Conservation (phyloP, 1,139 yeast species). For the Lodderomyces metapsilosis region DNA sequence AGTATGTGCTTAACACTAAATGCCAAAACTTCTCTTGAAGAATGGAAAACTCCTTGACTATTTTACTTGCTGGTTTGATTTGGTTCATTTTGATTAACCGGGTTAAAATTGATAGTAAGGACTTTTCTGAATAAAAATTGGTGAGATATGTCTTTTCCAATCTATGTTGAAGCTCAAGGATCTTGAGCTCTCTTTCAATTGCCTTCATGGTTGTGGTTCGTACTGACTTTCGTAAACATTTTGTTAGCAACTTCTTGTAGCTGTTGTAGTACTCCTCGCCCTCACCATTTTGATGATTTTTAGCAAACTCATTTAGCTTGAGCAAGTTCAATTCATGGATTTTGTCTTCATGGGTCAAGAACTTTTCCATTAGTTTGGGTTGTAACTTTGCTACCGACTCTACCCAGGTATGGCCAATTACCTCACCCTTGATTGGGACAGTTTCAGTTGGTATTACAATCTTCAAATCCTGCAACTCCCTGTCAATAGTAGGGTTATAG, state of each 20-base stretch:
- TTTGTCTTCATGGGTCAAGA: constrained; percentile 35
- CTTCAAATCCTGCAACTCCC: constrained; percentile 13
- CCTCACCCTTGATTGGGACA: constrained; percentile 35
- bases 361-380: constrained; percentile 26
- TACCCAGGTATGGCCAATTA: constrained; percentile 45
- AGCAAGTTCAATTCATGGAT: constrained; percentile 22
- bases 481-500: neutral
- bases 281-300: constrained; percentile 8
- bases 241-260: constrained; percentile 26
- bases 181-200: constrained; percentile 50
- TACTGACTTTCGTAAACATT: constrained; percentile 21
- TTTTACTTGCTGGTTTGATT: constrained; percentile 51
- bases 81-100: constrained; percentile 60
- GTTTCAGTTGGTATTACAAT: constrained; percentile 15
- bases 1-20: constrained; percentile 55
- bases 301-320: constrained; percentile 20
- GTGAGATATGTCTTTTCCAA: constrained; percentile 55
- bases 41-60: constrained; percentile 62
- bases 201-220: constrained; percentile 22
- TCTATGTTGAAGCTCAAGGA: constrained; percentile 52
- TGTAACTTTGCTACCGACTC: constrained; percentile 29
- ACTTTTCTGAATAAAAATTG: constrained; percentile 48
- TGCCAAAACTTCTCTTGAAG: constrained; percentile 65
- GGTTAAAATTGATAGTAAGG: constrained; percentile 56
- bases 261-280: constrained; percentile 23